A percentile compares a stretch with the other conserved stretches of the same genome.
These are phyloP conservation scores for Trichoderma virens DNA, from an alignment of 495 filamentous ascomycete species.

Conservation along the genomic window DNA sequence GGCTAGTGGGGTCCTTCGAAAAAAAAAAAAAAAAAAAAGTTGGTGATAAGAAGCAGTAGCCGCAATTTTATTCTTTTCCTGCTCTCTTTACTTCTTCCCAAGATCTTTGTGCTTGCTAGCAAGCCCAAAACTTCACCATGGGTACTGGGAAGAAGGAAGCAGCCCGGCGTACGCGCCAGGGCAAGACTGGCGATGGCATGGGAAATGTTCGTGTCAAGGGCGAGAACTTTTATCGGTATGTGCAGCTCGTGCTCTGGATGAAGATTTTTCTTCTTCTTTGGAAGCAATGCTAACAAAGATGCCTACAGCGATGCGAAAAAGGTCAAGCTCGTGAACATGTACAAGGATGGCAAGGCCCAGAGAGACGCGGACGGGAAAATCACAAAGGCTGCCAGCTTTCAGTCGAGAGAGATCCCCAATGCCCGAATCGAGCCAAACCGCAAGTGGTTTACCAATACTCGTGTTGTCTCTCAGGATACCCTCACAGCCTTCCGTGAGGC, in stretches of 20 bases:
- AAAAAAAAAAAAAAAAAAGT: constrained; percentile 19
- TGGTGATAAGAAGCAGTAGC: neutral
- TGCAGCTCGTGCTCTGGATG: neutral
- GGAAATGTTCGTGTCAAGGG: constrained; percentile 85
- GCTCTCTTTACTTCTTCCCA: neutral
- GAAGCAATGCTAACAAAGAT: neutral
- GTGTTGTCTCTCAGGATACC: constrained; percentile 55
- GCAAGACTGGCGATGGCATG: constrained; percentile 77
- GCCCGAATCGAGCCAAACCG: constrained; percentile 91
- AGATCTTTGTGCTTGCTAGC: constrained; percentile 8
- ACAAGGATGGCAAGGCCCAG: constrained; percentile 67
- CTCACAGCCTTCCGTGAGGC: constrained; percentile 76
- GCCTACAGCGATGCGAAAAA: constrained; percentile 65
- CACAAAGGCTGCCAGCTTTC: constrained; percentile 75
- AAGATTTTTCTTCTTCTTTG: neutral
- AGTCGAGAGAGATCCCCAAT: constrained; percentile 61
- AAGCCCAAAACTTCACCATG: constrained; percentile 45
- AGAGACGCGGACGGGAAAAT: constrained; percentile 63
- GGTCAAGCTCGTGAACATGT: constrained; percentile 75
- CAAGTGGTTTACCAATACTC: constrained; percentile 58
- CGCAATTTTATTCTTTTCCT: constrained; percentile 8
- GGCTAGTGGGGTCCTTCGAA: constrained; percentile 2
- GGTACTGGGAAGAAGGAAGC: constrained; percentile 94
- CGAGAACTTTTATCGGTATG: constrained; percentile 83
- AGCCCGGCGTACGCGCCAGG: constrained; percentile 66